Base-by-base conservation (phyloP, 169 alveolate genomes). In the Plasmodium berghei region DNA sequence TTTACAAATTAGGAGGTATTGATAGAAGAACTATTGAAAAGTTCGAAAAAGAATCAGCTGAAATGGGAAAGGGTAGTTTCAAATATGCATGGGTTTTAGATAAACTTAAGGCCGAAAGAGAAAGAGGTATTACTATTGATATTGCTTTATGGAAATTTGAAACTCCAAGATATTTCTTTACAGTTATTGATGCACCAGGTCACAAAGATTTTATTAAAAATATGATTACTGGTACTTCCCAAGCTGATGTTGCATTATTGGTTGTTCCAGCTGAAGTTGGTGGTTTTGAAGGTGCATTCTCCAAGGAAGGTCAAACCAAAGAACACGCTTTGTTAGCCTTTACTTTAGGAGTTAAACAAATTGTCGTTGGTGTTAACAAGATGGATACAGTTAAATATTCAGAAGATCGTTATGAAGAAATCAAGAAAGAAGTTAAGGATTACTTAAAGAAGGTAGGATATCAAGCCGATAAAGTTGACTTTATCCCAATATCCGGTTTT, bases 151-250 rank as follows among this genome's bases (percentile, higher is more conserved):
- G 99, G 99, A 97, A 98, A 96, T 97, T 98, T 97, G 99, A 97
- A 94, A 98, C 99, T 67, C 98, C 96, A 61, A 97, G 97, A 92
- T 96, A 95, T 94, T 96, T 96, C 96, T 98, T 95, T 98, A 98
- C 99, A 86, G 98, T 98, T 94, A 98, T 99, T 91, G 99, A 99
- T 95, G 99, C 99, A 83, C 99, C 99, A 61, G 99, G 99, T 56
- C 99, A 99, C 90, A 94, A 99, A 83, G 99, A 98, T 93, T 99
- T 98, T 97, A 98, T 99, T 93, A 98, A 98, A 96, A 99, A 99
- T 96, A 98, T 98, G 99, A 99, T 99, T 95, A 98, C 99, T 55
- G 99, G 99, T 80, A 97, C 99, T 46, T 97, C 99, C 40, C 99
- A 98, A 93, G 99, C 99, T 64, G 99, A 99, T 94, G 99, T 97